These are phyloP conservation scores for Fusarium chlamydosporum DNA, from an alignment of 2,329 filamentous ascomycete species.

Conservation along the genomic window DNA sequence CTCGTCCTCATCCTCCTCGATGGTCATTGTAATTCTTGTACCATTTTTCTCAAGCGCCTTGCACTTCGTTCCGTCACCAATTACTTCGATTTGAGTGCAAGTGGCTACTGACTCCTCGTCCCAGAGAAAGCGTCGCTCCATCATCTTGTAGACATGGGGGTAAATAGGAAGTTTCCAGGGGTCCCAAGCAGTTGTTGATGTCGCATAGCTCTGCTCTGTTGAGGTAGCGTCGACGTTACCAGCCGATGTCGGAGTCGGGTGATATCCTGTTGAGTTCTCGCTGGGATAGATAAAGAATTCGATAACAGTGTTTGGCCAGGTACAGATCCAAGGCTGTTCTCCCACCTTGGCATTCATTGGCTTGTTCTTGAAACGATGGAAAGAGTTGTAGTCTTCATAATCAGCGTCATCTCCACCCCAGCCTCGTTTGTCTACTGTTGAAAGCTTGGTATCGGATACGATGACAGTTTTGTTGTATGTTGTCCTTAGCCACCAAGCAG, in stretches of 20 bases:
- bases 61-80: slow-evolving; percentile 52
- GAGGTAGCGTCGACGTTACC: slow-evolving; percentile 7
- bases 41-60: slow-evolving; percentile 48
- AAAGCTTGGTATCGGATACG: slow-evolving; percentile 60
- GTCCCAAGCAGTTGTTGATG: slow-evolving; percentile 15
- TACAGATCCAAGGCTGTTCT: slow-evolving; percentile 71
- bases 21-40: slow-evolving; percentile 59
- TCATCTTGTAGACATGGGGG: slow-evolving; percentile 67
- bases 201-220: slow-evolving; percentile 25
- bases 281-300: slow-evolving; percentile 71
- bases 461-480: slow-evolving; percentile 71
- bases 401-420: slow-evolving; percentile 40
- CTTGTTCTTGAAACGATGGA: slow-evolving; percentile 42
- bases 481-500: slow-evolving; percentile 68
- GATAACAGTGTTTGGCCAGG: slow-evolving; percentile 68
- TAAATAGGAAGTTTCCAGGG: slow-evolving; percentile 55
- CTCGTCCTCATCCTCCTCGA: slow-evolving; percentile 56
- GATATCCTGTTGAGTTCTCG: slow-evolving; percentile 62
- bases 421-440: slow-evolving; percentile 51
- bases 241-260: slow-evolving; percentile 19
- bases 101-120: slow-evolving; percentile 55
- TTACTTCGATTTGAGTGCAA: slow-evolving; percentile 66
- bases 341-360: slow-evolving; percentile 57
- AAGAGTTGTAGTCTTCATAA: slow-evolving; percentile 32
- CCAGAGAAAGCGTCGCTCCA: slow-evolving; percentile 64